Evolutionary conservation across 2,329 filamentous ascomycete species (phyloP).

Genomic region (Ophiobolus disseminans): DNA sequence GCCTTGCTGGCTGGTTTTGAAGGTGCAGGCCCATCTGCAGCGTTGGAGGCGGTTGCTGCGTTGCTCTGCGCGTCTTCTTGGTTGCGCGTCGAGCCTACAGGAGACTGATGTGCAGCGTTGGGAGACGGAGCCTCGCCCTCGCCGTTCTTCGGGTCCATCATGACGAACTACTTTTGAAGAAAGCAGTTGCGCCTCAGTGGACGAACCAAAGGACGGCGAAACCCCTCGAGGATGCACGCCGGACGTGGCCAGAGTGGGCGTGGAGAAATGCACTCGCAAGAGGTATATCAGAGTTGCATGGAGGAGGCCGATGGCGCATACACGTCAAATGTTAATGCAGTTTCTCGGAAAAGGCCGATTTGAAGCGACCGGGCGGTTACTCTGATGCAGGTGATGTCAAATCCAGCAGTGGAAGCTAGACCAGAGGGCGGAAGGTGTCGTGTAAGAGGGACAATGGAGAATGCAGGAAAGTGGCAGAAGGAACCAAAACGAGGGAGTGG

Average conservation of each 20-base stretch:
- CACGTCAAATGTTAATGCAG: slow-evolving; percentile 33
- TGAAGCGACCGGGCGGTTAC: slow-evolving; percentile 7
- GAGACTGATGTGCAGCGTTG: slow-evolving; percentile 38
- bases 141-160: slow-evolving; percentile 47
- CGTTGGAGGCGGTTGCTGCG: slow-evolving; percentile 23
- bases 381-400: slow-evolving; percentile 30
- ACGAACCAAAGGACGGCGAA: slow-evolving; percentile 28
- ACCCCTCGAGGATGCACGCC: slow-evolving; percentile 26
- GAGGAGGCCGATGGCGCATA: slow-evolving; percentile 43
- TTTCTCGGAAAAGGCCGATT: slow-evolving; percentile 22
- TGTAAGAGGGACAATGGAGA: slow-evolving; percentile 22
- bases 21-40: slow-evolving; percentile 35
- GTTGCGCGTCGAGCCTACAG: slow-evolving; percentile 37
- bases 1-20: slow-evolving; percentile 44
- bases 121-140: slow-evolving; percentile 44
- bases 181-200: slow-evolving; percentile 23
- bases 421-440: slow-evolving; percentile 17
- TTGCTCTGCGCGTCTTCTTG: slow-evolving; percentile 37
- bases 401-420: slow-evolving; percentile 8
- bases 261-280: slow-evolving; percentile 25
- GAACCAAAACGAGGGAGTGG: slow-evolving; percentile 28
- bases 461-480: slow-evolving; percentile 33
- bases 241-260: slow-evolving; percentile 36
- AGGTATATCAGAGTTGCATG: slow-evolving; percentile 48
- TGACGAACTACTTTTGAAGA: slow-evolving; percentile 33